phyloP scores from a whole-genome alignment of 2,329 filamentous ascomycete genomes.

The Akanthomyces uredinophilus region DNA sequence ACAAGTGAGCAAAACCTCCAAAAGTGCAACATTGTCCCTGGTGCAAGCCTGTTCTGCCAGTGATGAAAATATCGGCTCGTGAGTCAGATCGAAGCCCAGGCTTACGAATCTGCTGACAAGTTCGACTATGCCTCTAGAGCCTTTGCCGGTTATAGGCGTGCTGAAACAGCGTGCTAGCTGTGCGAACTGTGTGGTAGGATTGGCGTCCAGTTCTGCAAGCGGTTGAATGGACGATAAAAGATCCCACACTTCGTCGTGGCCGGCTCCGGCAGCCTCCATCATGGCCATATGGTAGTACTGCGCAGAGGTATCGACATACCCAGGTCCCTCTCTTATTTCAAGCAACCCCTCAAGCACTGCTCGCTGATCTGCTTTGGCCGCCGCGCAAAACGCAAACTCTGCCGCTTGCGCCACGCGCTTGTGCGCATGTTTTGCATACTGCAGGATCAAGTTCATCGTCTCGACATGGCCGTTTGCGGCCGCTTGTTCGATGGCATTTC shows the following conservation, averaged over 20 bases:
- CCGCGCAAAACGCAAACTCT: neutral
- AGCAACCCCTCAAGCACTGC: neutral
- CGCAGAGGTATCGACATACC: neutral
- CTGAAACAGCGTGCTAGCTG: neutral
- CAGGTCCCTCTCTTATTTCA: no score
- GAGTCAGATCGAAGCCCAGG: neutral
- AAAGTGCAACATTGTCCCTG: neutral
- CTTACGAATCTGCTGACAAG: neutral
- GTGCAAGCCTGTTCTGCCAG: neutral
- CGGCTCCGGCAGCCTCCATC: neutral
- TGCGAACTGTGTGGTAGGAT: neutral
- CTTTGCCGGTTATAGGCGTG: rapidly evolving
- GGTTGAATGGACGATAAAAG: neutral
- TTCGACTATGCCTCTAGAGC: neutral
- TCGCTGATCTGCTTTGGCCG: neutral
- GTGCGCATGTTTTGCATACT: neutral
- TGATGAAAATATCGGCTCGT: neutral
- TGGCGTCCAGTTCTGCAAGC: neutral
- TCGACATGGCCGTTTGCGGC: neutral
- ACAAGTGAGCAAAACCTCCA: neutral
- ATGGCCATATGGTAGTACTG: neutral
- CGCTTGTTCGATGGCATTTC: neutral
- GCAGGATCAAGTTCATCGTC: neutral
- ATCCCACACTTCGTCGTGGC: slow-evolving; percentile 4
- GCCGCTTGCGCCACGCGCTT: no score